Evolutionary conservation across 2,329 filamentous ascomycete genomes (phyloP).

Genomic region (Phialocephala sp.): DNA sequence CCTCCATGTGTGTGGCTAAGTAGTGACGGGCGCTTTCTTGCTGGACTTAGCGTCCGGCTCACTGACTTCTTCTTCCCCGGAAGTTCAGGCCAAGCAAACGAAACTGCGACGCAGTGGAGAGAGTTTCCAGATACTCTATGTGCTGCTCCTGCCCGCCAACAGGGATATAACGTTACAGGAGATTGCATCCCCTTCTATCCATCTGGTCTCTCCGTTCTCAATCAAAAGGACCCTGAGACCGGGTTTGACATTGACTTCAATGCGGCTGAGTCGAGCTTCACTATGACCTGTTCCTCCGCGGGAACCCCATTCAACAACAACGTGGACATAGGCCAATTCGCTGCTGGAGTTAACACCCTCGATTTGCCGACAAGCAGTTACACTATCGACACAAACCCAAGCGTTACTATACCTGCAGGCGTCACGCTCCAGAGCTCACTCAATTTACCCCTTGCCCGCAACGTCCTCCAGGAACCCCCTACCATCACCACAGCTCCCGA

Average conservation of each 20-base stretch:
- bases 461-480: not conserved
- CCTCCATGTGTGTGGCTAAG: conserved; percentile 3
- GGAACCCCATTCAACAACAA: not conserved
- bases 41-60: not conserved
- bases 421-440: not conserved
- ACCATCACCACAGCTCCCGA: not conserved
- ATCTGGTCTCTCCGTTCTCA: not conserved
- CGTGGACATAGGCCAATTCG: not conserved
- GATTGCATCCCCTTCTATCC: not conserved
- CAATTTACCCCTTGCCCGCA: not conserved
- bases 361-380: not conserved
- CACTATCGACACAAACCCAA: conserved; percentile 1
- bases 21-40: conserved; percentile 6
- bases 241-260: not conserved
- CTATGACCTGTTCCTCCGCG: not conserved
- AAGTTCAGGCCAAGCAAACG: not conserved
- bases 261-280: not conserved
- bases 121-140: not conserved
- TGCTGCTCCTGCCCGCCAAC: not conserved
- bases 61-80: conserved; percentile 1
- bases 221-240: not conserved
- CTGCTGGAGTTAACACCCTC: not conserved
- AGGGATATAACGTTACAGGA: not conserved
- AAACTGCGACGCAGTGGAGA: not conserved
- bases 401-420: not conserved